Evolutionary conservation across 2,329 filamentous ascomycete genomes (phyloP).

Genomic region (Chaetomiaceae sp.): DNA sequence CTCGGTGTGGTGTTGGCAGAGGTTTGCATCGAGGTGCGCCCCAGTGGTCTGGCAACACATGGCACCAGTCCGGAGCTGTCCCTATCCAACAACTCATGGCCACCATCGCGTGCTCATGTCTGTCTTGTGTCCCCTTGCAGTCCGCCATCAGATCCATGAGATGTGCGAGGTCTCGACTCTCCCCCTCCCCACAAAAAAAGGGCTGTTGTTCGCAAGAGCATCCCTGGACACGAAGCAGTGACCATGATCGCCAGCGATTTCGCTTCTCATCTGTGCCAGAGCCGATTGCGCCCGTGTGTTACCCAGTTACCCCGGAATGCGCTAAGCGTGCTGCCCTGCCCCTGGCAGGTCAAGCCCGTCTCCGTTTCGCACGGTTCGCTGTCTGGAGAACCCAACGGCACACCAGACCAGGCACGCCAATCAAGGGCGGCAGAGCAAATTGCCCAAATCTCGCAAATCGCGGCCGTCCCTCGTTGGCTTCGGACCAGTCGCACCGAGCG

Average conservation of each 20-base stretch:
- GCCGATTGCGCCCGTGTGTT: no score
- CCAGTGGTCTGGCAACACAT: neutral
- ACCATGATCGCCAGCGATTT: slow-evolving; percentile 8
- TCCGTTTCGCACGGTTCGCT: slow-evolving; percentile 8
- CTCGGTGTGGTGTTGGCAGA: no score
- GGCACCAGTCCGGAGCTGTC: neutral
- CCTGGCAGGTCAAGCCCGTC: neutral
- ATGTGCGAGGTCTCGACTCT: no score
- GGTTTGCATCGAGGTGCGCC: slow-evolving; percentile 1
- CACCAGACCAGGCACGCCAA: slow-evolving; percentile 19
- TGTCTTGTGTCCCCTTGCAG: no score
- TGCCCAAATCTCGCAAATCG: slow-evolving; percentile 17
- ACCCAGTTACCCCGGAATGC: slow-evolving; percentile 12
- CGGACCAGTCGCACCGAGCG: neutral
- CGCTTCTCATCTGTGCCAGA: neutral
- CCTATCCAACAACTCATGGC: no score
- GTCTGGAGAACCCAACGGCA: neutral
- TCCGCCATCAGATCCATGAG: no score
- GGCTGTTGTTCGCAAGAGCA: slow-evolving; percentile 5
- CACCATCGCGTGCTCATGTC: no score
- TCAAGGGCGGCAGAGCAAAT: slow-evolving; percentile 14
- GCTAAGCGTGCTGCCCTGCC: neutral
- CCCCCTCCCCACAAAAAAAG: slow-evolving; percentile 3
- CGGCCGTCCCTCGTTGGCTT: slow-evolving; percentile 2
- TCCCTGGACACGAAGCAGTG: neutral